Conservation (phyloP, 2,329 filamentous ascomycete genomes). For the Cryphonectria radicalis region DNA sequence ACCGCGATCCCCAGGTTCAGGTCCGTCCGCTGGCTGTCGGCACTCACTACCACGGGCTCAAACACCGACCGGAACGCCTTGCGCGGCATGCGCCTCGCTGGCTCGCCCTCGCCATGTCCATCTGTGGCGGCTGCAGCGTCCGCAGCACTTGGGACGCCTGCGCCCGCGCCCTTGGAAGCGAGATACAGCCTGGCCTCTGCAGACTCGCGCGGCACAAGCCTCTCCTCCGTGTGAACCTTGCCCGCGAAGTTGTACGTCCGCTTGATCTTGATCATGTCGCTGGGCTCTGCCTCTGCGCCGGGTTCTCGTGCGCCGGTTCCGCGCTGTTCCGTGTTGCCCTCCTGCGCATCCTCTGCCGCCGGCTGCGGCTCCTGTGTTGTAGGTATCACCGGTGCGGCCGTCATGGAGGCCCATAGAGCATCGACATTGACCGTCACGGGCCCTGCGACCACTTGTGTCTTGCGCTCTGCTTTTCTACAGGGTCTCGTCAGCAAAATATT, state of each 20-base stretch:
- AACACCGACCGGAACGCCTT: slow-evolving; percentile 66
- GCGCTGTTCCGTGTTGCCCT: slow-evolving; percentile 21
- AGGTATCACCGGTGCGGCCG: slow-evolving; percentile 46
- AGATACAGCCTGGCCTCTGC: slow-evolving; percentile 69
- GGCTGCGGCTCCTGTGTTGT: slow-evolving; percentile 23
- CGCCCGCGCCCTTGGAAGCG: slow-evolving; percentile 48
- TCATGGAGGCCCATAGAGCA: slow-evolving; percentile 71
- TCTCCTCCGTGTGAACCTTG: slow-evolving; percentile 72
- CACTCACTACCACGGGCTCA: slow-evolving; percentile 55
- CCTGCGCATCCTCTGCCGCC: slow-evolving; percentile 11
- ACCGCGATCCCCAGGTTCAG: slow-evolving; percentile 61
- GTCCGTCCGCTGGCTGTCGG: slow-evolving; percentile 54
- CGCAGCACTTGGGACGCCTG: slow-evolving; percentile 6
- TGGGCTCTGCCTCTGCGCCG: slow-evolving; percentile 33
- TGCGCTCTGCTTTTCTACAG: slow-evolving; percentile 60
- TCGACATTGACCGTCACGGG: slow-evolving; percentile 74
- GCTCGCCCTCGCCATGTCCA: slow-evolving; percentile 37
- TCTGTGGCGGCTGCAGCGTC: slow-evolving; percentile 35
- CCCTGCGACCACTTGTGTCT: slow-evolving; percentile 54
- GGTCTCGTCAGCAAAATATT: slow-evolving; percentile 16
- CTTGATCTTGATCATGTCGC: slow-evolving; percentile 64
- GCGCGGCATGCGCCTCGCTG: slow-evolving; percentile 51
- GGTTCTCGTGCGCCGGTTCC: slow-evolving; percentile 21
- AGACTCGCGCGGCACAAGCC: slow-evolving; percentile 66
- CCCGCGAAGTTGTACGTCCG: slow-evolving; percentile 78